Conservation (phyloP, 139 green algal species). For the Chlamydomonas sphaeroides region DNA sequence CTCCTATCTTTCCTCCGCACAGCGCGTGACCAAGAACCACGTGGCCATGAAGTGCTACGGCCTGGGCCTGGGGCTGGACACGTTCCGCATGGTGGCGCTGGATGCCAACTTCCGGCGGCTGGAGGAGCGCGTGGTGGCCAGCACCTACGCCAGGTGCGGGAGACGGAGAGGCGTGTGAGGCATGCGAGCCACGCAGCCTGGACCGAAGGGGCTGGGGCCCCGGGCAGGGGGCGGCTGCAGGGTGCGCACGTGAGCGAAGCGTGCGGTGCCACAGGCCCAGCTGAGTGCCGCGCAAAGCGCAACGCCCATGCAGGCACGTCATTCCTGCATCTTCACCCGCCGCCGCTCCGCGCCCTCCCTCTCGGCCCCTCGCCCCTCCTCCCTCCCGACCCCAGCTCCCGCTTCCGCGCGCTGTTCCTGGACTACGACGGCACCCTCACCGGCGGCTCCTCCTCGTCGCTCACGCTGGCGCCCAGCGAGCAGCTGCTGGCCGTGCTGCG, state of each 20-base stretch:
- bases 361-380: background rate
- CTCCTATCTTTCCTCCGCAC: no score
- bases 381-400: slow-evolving; percentile 54
- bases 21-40: slow-evolving; percentile 78
- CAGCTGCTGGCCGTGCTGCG: slow-evolving; percentile 72
- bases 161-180: background rate
- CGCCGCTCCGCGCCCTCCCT: no score
- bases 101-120: slow-evolving; percentile 94
- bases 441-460: slow-evolving; percentile 38
- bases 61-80: slow-evolving; percentile 96
- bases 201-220: no score
- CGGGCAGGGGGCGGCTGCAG: no score
- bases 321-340: no score
- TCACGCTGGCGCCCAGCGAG: slow-evolving; percentile 25
- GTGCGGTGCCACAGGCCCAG: no score
- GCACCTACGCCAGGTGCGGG: slow-evolving; percentile 69
- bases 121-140: slow-evolving; percentile 63
- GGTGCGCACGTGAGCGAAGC: no score
- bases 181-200: background rate
- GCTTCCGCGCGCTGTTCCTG: slow-evolving; percentile 87
- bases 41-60: slow-evolving; percentile 92
- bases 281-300: no score
- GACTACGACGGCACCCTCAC: slow-evolving; percentile 99
- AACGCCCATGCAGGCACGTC: no score
- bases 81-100: slow-evolving; percentile 95